Conservation (phyloP, 768 basidiomycete species). For the Leccinum boreale region DNA sequence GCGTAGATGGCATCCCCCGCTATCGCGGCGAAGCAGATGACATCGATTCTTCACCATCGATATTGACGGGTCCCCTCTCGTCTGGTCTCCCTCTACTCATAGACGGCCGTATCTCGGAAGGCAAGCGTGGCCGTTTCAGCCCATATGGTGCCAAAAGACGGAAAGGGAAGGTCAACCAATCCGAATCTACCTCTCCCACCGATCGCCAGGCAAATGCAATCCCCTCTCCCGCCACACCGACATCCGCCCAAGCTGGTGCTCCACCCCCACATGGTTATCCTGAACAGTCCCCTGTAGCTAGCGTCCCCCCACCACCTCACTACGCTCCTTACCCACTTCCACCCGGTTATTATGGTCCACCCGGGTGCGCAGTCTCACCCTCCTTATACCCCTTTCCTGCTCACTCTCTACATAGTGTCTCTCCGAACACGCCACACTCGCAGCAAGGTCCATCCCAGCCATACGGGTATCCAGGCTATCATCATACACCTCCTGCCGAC, state of each 20-base stretch:
- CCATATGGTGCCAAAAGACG: conserved; percentile 45
- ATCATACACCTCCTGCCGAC: conserved; percentile 20
- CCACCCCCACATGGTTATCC: conserved; percentile 28
- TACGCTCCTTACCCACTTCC: conserved; percentile 34
- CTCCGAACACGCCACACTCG: conserved; percentile 21
- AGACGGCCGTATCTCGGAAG: conserved; percentile 42
- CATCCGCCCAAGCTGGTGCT: conserved; percentile 23
- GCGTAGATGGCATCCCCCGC: conserved; percentile 74
- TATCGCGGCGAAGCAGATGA: conserved; percentile 87
- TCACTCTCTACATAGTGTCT: conserved; percentile 16
- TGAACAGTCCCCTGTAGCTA: conserved; percentile 25
- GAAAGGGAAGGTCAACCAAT: conserved; percentile 30
- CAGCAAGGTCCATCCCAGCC: conserved; percentile 23
- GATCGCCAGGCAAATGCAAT: conserved; percentile 23
- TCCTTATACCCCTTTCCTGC: conserved; percentile 2
- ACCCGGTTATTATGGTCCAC: conserved; percentile 30
- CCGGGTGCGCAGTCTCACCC: conserved; percentile 19
- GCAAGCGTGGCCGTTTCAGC: conserved; percentile 44
- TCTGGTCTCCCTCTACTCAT: conserved; percentile 48
- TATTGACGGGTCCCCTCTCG: conserved; percentile 42
- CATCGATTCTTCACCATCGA: conserved; percentile 42
- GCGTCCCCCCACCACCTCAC: conserved; percentile 25
- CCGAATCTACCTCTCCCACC: conserved; percentile 30
- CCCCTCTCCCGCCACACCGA: conserved; percentile 31
- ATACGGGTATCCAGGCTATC: conserved; percentile 26